Evolutionary conservation across 495 filamentous ascomycete genomes (phyloP), one percentile per base, ranked within the genome.

Genomic region (Penicillium chermesinum): DNA sequence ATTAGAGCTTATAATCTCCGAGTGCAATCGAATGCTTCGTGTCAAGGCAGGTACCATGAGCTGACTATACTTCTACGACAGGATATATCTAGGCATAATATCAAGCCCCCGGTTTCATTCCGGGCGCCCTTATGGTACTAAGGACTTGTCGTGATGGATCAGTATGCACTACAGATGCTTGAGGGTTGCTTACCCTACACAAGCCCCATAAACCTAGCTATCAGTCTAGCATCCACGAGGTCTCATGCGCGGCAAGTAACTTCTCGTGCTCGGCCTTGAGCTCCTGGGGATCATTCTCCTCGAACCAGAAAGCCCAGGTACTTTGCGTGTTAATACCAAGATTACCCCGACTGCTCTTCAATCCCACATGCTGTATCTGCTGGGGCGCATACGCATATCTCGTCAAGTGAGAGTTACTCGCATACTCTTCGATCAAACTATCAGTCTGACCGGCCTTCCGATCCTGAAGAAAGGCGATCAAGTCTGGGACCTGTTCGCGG

Each of bases 341-440:
- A n/a, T 58, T 67, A 15, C 55, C 52, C 7, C 61, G 51, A 45
- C 54, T 65, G 13, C 59, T 63, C 17, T 45, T 48, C 18, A 57
- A 22, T 2, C 69, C 65, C 1, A 72, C 59, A 61, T 70, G 67
- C 50, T 73, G 64, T 6, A 68, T 46, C 37, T 67, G 48, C 35
- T 60, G 63, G 9, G 59, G 62, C 9, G 61, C 57, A n/a, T 65
- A 36, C 1, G 63, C 67, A 43, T 64, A 62, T 32, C 68, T 48
- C 1, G 46, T 45, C 16, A 69, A 47, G 7, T 51, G 41, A 1
- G 40, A 50, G 25, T 55, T 25, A 27, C 62, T 54, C 6, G 64
- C 61, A 48, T 65, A 70, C n/a, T 63, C 59, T 41, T 73, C 68
- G 37, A 73, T 60, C 41, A 65, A 38, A 27, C 53, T 52, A 48